Conservation (phyloP, 805 yeast species). For the Kodamaea leandrae region DNA sequence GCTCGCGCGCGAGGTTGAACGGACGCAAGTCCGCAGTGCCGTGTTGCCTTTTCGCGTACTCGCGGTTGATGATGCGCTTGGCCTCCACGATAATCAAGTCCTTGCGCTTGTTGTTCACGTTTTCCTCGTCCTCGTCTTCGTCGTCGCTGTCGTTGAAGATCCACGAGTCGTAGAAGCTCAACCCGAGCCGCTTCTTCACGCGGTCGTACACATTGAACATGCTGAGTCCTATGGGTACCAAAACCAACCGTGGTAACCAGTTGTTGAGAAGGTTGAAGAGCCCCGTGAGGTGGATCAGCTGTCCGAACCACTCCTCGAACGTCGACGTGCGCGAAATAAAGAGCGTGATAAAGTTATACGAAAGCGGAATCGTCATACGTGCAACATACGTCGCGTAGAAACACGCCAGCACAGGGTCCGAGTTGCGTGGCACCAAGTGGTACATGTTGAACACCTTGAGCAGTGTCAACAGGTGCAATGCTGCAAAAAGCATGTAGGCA, state of each 20-base stretch:
- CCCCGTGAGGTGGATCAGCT: constrained; percentile 71
- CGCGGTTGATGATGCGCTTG: constrained; percentile 38
- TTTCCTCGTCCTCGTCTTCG: constrained; percentile 18
- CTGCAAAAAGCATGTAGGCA: constrained; percentile 65
- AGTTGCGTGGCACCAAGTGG: constrained; percentile 65
- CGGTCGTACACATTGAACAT: constrained; percentile 65
- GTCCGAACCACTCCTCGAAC: constrained; percentile 73
- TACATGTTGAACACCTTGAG: constrained; percentile 73
- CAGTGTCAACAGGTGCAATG: constrained; percentile 63
- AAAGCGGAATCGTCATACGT: constrained; percentile 76
- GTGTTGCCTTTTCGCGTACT: constrained; percentile 26
- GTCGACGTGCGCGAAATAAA: constrained; percentile 49
- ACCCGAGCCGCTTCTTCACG: constrained; percentile 42
- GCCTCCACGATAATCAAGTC: constrained; percentile 43
- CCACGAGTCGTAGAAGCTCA: constrained; percentile 40
- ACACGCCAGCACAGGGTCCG: constrained; percentile 72
- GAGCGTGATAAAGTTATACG: constrained; percentile 73
- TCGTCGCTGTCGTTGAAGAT: constrained; percentile 35
- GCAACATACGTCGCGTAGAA: constrained; percentile 81
- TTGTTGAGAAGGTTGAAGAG: constrained; percentile 70
- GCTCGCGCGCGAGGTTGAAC: constrained; percentile 21
- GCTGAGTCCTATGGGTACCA: constrained; percentile 68
- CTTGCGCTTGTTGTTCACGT: constrained; percentile 22
- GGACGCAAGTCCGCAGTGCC: constrained; percentile 20
- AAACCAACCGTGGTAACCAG: constrained; percentile 69